A percentile compares a stretch with the other conserved stretches of the same genome.
These are phyloP conservation scores for Clavispora carvajalis DNA, from an alignment of 805 yeast species.

Conservation along the genomic window DNA sequence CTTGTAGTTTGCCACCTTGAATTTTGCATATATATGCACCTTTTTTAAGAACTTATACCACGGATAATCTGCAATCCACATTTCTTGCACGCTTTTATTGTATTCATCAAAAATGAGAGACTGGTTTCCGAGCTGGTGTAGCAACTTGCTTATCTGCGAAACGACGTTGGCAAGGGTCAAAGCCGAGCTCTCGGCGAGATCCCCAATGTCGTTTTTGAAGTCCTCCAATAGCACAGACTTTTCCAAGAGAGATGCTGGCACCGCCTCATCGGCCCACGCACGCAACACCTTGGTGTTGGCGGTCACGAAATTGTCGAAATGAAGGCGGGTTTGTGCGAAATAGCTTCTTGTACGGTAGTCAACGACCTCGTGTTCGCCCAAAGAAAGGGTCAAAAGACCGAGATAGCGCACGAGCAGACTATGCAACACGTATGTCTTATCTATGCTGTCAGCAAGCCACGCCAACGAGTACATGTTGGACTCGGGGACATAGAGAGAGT, in stretches of 20 bases:
- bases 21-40: slow-evolving; percentile 50
- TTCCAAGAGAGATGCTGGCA: slow-evolving; percentile 15
- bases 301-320: slow-evolving; percentile 14
- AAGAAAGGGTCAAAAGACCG: slow-evolving; percentile 31
- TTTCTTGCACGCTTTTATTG: slow-evolving; percentile 42
- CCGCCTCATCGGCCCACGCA: slow-evolving; percentile 18
- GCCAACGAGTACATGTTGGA: slow-evolving; percentile 30
- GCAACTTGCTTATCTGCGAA: slow-evolving; percentile 8
- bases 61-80: slow-evolving; percentile 63
- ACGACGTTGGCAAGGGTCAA: slow-evolving; percentile 12
- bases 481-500: slow-evolving; percentile 26
- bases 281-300: slow-evolving; percentile 9
- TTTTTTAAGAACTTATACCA: slow-evolving; percentile 67
- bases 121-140: slow-evolving; percentile 21
- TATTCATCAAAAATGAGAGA: slow-evolving; percentile 45
- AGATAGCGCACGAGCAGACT: slow-evolving; percentile 31
- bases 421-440: slow-evolving; percentile 27
- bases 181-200: slow-evolving; percentile 2
- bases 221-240: slow-evolving; percentile 20
- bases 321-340: slow-evolving; percentile 13
- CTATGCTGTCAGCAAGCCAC: slow-evolving; percentile 24
- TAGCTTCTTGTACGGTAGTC: slow-evolving; percentile 21
- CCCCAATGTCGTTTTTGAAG: slow-evolving; percentile 4
- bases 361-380: slow-evolving; percentile 38
- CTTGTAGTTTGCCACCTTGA: slow-evolving; percentile 50